phyloP scores from a whole-genome alignment of 768 basidiomycete genomes.

The Tylopilus rubrobrunneus region DNA sequence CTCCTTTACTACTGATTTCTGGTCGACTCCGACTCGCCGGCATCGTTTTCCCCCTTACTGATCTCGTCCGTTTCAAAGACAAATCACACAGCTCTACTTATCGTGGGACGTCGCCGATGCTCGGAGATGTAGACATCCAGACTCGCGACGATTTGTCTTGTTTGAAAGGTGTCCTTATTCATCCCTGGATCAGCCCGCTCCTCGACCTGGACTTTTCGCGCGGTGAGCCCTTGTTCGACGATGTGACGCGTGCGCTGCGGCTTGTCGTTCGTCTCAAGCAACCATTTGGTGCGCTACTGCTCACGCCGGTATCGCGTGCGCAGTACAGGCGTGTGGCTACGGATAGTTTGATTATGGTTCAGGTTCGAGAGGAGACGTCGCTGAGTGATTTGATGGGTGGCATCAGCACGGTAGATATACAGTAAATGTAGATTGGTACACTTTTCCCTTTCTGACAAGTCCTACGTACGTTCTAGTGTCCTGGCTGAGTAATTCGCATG shows the following conservation, averaged over 20 bases:
- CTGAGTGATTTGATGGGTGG: not conserved
- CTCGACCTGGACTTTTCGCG: not conserved
- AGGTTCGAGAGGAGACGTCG: not conserved
- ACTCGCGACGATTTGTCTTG: not conserved
- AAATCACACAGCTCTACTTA: not conserved
- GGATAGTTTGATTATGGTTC: not conserved
- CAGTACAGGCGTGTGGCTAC: not conserved
- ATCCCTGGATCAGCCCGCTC: slow-evolving; percentile 4
- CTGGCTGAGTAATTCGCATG: too few species aligned
- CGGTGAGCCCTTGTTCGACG: not conserved
- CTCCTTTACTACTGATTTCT: not conserved
- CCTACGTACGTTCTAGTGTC: too few species aligned
- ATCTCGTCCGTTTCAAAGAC: not conserved
- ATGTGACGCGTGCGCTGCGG: not conserved
- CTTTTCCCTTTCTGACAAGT: too few species aligned
- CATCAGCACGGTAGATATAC: not conserved
- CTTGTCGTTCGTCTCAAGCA: not conserved
- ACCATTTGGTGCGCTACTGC: not conserved
- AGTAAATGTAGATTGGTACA: not conserved
- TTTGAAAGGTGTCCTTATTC: not conserved
- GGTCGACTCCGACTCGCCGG: not conserved
- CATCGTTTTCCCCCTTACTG: not conserved
- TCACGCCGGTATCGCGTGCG: not conserved
- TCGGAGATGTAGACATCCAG: not conserved
- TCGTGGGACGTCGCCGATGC: not conserved